Evolutionary conservation across 2,329 filamentous ascomycete genomes (phyloP).

Genomic region (Colletotrichum horii): DNA sequence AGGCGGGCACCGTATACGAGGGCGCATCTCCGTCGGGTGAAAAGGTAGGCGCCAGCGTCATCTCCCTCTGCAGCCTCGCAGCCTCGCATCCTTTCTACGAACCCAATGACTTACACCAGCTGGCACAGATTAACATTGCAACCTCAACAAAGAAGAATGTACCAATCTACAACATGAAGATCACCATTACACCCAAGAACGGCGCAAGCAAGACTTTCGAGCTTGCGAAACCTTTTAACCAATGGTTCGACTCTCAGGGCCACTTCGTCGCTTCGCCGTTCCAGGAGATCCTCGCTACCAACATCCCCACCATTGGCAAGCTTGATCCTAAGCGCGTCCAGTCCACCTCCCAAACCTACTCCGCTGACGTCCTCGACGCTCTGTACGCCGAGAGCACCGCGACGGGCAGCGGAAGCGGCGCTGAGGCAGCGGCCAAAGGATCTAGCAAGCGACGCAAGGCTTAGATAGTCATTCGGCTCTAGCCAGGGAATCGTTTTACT

Average conservation of each 20-base stretch:
- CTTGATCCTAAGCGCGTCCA: conserved; percentile 66
- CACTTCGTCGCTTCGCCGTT: conserved; percentile 78
- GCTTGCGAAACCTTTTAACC: conserved; percentile 69
- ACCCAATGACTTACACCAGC: conserved; percentile 18
- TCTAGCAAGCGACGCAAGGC: conserved; percentile 53
- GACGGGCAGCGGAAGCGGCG: conserved; percentile 31
- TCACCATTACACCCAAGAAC: conserved; percentile 56
- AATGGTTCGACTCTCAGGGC: conserved; percentile 78
- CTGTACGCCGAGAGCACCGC: conserved; percentile 39
- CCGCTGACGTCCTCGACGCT: conserved; percentile 55
- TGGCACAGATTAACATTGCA: conserved; percentile 70
- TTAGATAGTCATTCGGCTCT: conserved; percentile 24
- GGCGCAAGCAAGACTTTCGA: conserved; percentile 50
- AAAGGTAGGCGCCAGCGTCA: conserved; percentile 52
- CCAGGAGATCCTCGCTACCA: conserved; percentile 77
- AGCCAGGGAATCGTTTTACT: neutral
- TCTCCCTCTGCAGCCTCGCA: neutral
- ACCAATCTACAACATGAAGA: conserved; percentile 78
- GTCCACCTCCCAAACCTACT: conserved; percentile 37
- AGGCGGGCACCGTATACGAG: conserved; percentile 82
- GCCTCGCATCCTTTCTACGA: neutral
- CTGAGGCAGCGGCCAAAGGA: conserved; percentile 42
- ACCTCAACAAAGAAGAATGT: conserved; percentile 79
- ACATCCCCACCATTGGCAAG: conserved; percentile 68
- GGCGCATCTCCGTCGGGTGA: conserved; percentile 71